Evolutionary conservation across 2,329 filamentous ascomycete genomes (phyloP), one percentile per base, ranked within the genome.

Genomic region (Hypoxylon sp.): DNA sequence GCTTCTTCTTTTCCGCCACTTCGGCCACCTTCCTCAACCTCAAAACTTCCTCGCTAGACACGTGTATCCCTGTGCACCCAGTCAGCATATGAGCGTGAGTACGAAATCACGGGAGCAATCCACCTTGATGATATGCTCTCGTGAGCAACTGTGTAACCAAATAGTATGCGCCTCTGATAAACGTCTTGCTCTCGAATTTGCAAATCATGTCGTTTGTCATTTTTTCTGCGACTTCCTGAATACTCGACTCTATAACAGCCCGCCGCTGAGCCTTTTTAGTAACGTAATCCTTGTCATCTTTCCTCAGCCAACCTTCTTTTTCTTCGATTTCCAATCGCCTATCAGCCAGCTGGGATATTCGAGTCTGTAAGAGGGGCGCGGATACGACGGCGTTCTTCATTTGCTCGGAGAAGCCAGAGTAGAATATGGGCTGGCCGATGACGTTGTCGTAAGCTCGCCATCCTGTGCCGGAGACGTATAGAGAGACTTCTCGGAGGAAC

Each of bases 121-220:
- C 16, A 75, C 75, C 96, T 81, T 98, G 95, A 75, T 98, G 93
- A 77, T 99, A 99, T 4, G 96, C 95, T 65, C 96, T 84, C 3
- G 95, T 96, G 66, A 98, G 83, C 48, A 98, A 84, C 79, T 98
- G 95, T 1, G 94, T 97, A 49, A 84, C 84, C 38, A 97, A 76
- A 77, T 97, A 99, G 77, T 98, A 98, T 48, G 96, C 95, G 22
- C 93, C 89, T 50, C 96, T 85, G 71, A 99, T 97, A 75, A 98
- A 98, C 1, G 87, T 83, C 76, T 94, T 96, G 83, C 91, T 96
- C 79, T 99, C 96, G 85, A 98, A 95, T 80, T 99, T 99, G 86
- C 95, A 98, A 67, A 99, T 97, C 96, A 99, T 98, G 68, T 91
- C 88, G 75, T 97, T 93, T 22, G 93, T 93, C 86, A 96, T 90